These are phyloP conservation scores for Torrubiella hemipterigena DNA, from an alignment of 2,329 filamentous ascomycete species.

Conservation along the genomic window DNA sequence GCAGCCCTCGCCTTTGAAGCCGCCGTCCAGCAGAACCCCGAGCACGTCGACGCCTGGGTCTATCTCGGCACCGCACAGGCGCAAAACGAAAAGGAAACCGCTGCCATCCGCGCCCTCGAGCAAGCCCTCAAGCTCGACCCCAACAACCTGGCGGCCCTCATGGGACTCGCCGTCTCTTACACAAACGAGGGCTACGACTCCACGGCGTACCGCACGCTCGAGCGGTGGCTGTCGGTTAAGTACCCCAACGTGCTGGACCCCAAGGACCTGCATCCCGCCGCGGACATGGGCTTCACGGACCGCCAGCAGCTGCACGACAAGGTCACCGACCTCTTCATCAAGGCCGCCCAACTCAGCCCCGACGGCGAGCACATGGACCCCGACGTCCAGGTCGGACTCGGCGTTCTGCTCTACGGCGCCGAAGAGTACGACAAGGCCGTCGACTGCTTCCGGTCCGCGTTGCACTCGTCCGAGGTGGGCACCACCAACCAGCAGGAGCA, in stretches of 20 bases:
- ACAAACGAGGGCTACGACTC: slow-evolving; percentile 98
- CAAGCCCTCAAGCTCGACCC: slow-evolving; percentile 82
- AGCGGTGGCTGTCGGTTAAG: slow-evolving; percentile 93
- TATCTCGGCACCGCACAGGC: slow-evolving; percentile 85
- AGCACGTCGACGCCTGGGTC: slow-evolving; percentile 88
- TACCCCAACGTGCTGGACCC: slow-evolving; percentile 75
- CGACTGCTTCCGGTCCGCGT: slow-evolving; percentile 89
- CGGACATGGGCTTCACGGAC: slow-evolving; percentile 91
- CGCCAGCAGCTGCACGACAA: slow-evolving; percentile 80
- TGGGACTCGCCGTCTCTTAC: slow-evolving; percentile 93
- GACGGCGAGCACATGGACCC: slow-evolving; percentile 94
- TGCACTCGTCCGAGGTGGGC: slow-evolving; percentile 75
- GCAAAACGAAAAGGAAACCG: slow-evolving; percentile 96
- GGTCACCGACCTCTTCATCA: slow-evolving; percentile 82
- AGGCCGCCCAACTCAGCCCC: slow-evolving; percentile 82
- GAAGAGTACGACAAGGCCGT: slow-evolving; percentile 98
- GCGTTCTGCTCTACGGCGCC: slow-evolving; percentile 93
- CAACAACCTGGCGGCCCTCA: slow-evolving; percentile 76
- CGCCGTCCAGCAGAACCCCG: slow-evolving; percentile 77
- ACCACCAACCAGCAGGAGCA: slow-evolving; percentile 74
- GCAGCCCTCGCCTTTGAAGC: slow-evolving; percentile 93
- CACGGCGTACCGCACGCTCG: slow-evolving; percentile 88
- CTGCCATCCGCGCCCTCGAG: slow-evolving; percentile 87
- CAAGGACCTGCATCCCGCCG: slow-evolving; percentile 57
- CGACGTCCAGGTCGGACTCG: slow-evolving; percentile 92